These are phyloP conservation scores for Fraxinus paxiana DNA, from an alignment of 305 asterid species.

Conservation along the genomic window DNA sequence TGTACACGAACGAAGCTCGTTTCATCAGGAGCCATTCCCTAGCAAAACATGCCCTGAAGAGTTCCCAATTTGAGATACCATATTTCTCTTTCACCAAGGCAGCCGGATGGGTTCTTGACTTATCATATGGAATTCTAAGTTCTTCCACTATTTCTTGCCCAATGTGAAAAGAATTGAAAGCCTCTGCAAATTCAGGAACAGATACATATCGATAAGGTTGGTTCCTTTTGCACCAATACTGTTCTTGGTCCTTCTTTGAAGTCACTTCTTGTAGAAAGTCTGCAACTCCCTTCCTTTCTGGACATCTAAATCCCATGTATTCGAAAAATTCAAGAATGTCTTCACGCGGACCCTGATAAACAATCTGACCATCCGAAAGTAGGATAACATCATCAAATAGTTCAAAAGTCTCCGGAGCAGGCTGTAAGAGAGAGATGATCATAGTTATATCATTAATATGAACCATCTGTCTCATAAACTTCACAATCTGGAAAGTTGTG, in stretches of 20 bases:
- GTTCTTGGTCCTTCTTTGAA: conserved; percentile 40
- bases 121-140: conserved; percentile 35
- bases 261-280: conserved; percentile 22
- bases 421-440: neutral
- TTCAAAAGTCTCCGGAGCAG: neutral
- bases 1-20: conserved; percentile 38
- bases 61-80: conserved; percentile 39
- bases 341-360: neutral
- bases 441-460: neutral
- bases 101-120: conserved; percentile 37
- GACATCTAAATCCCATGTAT: conserved; percentile 1
- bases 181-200: conserved; percentile 30
- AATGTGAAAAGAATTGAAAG: conserved; percentile 29
- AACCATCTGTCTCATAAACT: neutral
- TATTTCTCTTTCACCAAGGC: conserved; percentile 44
- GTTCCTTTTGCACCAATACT: conserved; percentile 32
- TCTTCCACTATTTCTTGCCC: conserved; percentile 31
- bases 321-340: neutral
- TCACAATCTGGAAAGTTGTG: neutral
- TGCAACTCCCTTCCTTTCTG: neutral
- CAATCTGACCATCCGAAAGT: neutral
- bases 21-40: conserved; percentile 48
- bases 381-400: neutral
- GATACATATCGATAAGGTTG: conserved; percentile 31
- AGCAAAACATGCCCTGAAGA: conserved; percentile 35